These are phyloP conservation scores for Candida gigantensis DNA, from an alignment of 1,139 yeast species.

Conservation along the genomic window DNA sequence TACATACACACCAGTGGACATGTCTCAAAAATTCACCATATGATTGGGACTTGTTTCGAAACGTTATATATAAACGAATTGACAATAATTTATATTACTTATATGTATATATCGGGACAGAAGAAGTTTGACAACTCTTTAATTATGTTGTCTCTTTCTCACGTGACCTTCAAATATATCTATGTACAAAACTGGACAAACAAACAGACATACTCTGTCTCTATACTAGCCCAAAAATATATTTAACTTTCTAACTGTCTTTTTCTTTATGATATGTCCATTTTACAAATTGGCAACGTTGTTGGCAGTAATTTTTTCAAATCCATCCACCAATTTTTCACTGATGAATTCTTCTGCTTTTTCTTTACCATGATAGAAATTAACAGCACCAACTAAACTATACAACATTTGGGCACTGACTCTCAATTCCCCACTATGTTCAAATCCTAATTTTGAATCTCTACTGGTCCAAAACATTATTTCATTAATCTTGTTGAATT, in stretches of 20 bases:
- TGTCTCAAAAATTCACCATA: too few relatives aligned
- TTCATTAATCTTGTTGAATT: constrained; percentile 46
- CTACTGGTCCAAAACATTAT: constrained; percentile 75
- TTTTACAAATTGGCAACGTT: too few relatives aligned
- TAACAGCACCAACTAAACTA: constrained; percentile 81
- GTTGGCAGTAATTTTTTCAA: constrained; percentile 9
- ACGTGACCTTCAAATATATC: background rate
- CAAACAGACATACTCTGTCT: too few relatives aligned
- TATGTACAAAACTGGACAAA: background rate
- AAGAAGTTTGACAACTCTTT: background rate
- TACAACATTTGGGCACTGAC: constrained; percentile 70
- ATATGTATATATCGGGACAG: background rate
- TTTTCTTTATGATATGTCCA: too few relatives aligned
- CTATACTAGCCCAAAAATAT: too few relatives aligned
- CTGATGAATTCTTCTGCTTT: constrained; percentile 58
- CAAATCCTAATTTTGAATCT: constrained; percentile 54
- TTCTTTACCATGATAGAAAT: constrained; percentile 64
- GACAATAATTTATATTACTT: too few relatives aligned
- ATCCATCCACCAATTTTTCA: constrained; percentile 36
- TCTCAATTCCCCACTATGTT: constrained; percentile 51
- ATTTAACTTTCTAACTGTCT: too few relatives aligned
- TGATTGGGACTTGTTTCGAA: too few relatives aligned
- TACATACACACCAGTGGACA: too few relatives aligned
- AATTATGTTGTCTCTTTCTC: too few relatives aligned
- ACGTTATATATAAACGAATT: too few relatives aligned